Conservation (phyloP, 1,284 basidiomycete genomes). For the Heterobasidion irregulare region DNA sequence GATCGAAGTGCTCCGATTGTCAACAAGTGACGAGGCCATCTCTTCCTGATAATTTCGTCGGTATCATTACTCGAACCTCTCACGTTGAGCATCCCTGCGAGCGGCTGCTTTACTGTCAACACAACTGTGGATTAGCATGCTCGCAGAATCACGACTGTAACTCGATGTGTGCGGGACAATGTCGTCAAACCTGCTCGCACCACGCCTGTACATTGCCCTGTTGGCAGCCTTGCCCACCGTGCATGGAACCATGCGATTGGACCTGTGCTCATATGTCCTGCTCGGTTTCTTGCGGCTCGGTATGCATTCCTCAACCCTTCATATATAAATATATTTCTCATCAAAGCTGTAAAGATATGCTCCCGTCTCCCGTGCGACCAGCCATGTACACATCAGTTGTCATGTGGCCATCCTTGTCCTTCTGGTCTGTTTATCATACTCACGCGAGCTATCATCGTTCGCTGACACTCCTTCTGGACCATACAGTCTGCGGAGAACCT, state of each 20-base stretch:
- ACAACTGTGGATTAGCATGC: constrained; percentile 44
- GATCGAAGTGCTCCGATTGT: constrained; percentile 41
- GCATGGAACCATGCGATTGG: constrained; percentile 56
- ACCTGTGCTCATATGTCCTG: constrained; percentile 49
- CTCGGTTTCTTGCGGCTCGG: constrained; percentile 63
- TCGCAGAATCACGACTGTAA: constrained; percentile 44
- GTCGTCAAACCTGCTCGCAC: constrained; percentile 52
- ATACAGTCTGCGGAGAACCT: constrained; percentile 61
- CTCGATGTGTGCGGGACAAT: constrained; percentile 33
- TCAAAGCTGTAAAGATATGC: constrained; percentile 39
- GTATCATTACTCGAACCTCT: constrained; percentile 17
- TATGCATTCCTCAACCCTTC: constrained; percentile 16
- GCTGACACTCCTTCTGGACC: background rate
- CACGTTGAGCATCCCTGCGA: constrained; percentile 47
- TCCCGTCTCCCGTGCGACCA: constrained; percentile 58
- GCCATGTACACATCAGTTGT: constrained; percentile 37
- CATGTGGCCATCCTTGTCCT: constrained; percentile 61
- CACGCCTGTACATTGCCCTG: constrained; percentile 40
- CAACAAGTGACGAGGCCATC: constrained; percentile 22
- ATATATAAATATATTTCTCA: background rate
- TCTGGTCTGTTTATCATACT: constrained; percentile 35
- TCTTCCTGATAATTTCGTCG: background rate
- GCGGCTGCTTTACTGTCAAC: constrained; percentile 47
- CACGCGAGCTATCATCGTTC: background rate
- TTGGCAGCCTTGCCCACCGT: constrained; percentile 51